Conservation (phyloP, 78 protist genomes). For the Cavenderia fasciculata region DNA sequence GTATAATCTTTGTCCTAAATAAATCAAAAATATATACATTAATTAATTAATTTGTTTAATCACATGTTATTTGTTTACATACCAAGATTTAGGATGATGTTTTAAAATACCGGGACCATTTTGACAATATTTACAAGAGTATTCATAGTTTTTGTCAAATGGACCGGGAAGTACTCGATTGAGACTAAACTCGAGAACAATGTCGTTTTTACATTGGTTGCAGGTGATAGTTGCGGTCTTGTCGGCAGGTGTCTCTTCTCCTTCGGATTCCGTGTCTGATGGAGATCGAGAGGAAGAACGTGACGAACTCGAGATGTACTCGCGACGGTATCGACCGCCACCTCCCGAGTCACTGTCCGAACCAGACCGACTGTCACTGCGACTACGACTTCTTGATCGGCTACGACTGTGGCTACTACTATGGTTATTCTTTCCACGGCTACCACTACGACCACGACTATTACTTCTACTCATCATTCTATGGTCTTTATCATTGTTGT, state of each 20-base stretch:
- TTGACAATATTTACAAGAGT: conserved; percentile 30
- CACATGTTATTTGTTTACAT: not conserved
- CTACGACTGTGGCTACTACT: not conserved
- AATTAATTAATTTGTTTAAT: not conserved
- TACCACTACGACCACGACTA: conserved; percentile 14
- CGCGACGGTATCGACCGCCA: conserved; percentile 1
- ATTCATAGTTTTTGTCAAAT: conserved; percentile 64
- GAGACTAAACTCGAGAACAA: not conserved
- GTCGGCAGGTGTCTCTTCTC: not conserved
- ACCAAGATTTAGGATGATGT: conserved; percentile 66
- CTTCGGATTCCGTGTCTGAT: conserved; percentile 51
- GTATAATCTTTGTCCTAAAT: conserved; percentile 49
- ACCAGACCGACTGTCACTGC: not conserved
- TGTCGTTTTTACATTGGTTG: not conserved
- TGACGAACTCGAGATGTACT: not conserved
- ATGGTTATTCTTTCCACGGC: not conserved
- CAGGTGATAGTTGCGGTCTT: not conserved
- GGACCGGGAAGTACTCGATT: conserved; percentile 64
- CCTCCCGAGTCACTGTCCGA: not conserved
- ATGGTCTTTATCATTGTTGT: conserved; percentile 3
- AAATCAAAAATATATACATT: too few relatives aligned
- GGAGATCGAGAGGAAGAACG: conserved; percentile 32
- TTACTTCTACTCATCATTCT: conserved; percentile 21
- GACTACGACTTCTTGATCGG: not conserved
- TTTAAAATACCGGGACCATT: not conserved